A percentile compares a stretch with the other conserved stretches of the same genome.
Evolutionary conservation across 2,329 filamentous ascomycete genomes (phyloP).

Genomic region (Diaporthe ampelina): DNA sequence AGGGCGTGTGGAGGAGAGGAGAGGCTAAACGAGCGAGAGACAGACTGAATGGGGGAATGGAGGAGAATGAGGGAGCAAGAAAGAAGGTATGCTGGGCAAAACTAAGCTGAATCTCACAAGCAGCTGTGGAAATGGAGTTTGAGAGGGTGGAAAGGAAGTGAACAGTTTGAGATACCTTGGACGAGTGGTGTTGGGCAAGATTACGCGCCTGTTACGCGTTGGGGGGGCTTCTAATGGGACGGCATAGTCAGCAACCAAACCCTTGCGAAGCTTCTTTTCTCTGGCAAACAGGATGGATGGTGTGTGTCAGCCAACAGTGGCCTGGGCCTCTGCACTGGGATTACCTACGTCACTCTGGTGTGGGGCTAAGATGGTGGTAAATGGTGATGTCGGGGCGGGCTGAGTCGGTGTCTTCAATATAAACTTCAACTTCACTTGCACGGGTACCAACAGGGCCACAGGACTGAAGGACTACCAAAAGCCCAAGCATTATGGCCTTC

Average conservation of each 20-base stretch:
- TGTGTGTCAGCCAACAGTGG: no score
- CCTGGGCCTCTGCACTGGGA: neutral
- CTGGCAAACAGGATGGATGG: neutral
- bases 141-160: neutral
- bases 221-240: neutral
- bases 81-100: no score
- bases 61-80: neutral
- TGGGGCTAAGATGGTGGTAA: no score
- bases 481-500: neutral
- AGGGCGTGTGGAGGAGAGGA: neutral
- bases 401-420: neutral
- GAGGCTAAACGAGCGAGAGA: neutral
- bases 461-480: neutral
- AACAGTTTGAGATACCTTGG: conserved; percentile 10
- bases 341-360: no score
- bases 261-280: neutral
- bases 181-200: neutral
- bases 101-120: neutral
- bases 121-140: neutral
- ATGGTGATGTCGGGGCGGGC: neutral
- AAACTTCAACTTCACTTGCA: neutral
- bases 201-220: neutral
- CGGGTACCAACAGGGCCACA: neutral
- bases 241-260: neutral
- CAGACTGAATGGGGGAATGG: neutral